Base-by-base conservation (phyloP, 306 rosid genomes). In the Dalbergia cultrata region DNA sequence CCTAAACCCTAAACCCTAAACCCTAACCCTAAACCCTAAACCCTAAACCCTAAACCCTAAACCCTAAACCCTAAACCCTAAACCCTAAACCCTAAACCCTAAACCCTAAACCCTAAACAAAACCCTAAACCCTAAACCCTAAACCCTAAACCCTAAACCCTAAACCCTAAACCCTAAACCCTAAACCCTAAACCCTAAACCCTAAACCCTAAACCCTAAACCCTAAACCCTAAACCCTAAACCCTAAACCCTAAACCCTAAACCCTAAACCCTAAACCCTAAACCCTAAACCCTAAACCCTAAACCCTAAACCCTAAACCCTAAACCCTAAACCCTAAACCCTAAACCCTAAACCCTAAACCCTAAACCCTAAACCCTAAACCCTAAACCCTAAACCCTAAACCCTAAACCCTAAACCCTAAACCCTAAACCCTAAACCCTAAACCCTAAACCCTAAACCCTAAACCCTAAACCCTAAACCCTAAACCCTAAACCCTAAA, bases 181-280 rank as follows among this genome's bases (percentile, higher is more conserved):
- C 6, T 26, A 19, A 82, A 45, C 77, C 85, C 65, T 34, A 67
- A 82, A 58, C 81, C 85, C 70, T 70, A 37, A 81, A 74, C 62
- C 80, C 77, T 47, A 75, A 82, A 58, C 85, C 81, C 81, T 47
- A 75, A 75, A 44, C 85, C 85, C 85, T 75, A 67, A 82, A 82
- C 77, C 81, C 72, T 44, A 67, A 43, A 81, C 64, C 85, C 81
- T 70, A 52, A 57, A 75, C 63, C 68, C 75, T 33, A 11, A 49
- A 50, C 19, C 67, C 79, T 21, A n/a, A 33, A 62, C 62, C 78
- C 84, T 31, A 49, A 50, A 80, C 70, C 66, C 79, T 57, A 44
- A 72, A 80, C 72, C 85, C 84, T 41, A 63, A 74, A 74, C 64
- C 80, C 76, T 70, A 66, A 75, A 82, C 58, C 85, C 81, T 50